Conservation (phyloP, 352 stramenopile genomes). For the Aphanomyces astaci region DNA sequence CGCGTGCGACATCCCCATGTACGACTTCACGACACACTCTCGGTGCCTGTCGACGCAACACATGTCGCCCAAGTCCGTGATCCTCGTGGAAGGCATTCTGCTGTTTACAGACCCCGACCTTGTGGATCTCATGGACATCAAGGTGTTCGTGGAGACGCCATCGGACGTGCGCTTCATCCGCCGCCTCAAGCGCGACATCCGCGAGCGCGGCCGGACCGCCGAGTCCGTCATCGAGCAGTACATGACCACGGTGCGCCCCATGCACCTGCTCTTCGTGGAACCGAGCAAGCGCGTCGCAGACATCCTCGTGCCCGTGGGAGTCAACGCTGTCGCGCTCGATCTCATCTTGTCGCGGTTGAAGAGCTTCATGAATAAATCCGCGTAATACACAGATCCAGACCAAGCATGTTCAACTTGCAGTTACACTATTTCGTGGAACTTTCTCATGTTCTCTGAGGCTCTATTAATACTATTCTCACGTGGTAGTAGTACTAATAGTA, state of each 20-base stretch:
- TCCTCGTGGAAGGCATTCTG: conserved; percentile 96
- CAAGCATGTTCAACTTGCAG: too few relatives aligned
- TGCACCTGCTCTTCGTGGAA: conserved; percentile 98
- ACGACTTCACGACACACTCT: conserved; percentile 94
- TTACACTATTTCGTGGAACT: too few relatives aligned
- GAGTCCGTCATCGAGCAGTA: conserved; percentile 96
- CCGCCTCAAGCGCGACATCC: conserved; percentile 88
- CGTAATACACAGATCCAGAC: background rate
- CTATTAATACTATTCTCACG: too few relatives aligned
- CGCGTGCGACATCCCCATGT: conserved; percentile 87
- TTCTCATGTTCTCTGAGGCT: too few relatives aligned
- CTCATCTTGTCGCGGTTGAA: conserved; percentile 89
- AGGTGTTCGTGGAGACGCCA: conserved; percentile 95
- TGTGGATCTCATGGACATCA: conserved; percentile 92
- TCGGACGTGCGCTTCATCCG: conserved; percentile 92
- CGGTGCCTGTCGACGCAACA: conserved; percentile 58
- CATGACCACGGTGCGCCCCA: conserved; percentile 94
- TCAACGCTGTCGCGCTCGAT: conserved; percentile 90
- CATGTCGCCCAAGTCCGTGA: conserved; percentile 87
- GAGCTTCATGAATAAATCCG: conserved; percentile 32
- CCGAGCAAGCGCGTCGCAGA: conserved; percentile 92
- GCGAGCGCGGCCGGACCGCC: conserved; percentile 90
- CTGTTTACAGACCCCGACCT: conserved; percentile 91
- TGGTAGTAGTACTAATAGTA: too few relatives aligned
- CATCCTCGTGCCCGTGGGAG: conserved; percentile 92